Percentiles rank a stretch among this genome's conserved stretches.
Evolutionary conservation across 2,329 filamentous ascomycete genomes (phyloP).

Genomic region (Cryphonectria parasitica): DNA sequence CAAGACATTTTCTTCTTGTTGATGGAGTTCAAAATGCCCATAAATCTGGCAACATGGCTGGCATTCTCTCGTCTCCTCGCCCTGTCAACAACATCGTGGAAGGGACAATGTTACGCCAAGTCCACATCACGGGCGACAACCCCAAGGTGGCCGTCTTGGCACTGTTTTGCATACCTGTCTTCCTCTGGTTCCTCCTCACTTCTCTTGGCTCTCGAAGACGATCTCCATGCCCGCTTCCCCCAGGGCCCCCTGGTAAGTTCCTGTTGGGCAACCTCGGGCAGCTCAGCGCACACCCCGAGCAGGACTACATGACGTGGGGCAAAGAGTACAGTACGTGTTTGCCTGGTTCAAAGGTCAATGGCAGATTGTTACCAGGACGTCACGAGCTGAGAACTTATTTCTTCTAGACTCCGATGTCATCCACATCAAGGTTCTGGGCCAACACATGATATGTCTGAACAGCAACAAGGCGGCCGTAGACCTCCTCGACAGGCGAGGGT

Average conservation of each 20-base stretch:
- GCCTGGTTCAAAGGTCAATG: neutral
- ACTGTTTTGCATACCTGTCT: neutral
- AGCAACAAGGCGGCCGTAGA: constrained; percentile 41
- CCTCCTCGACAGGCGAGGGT: constrained; percentile 43
- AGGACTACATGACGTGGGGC: constrained; percentile 39
- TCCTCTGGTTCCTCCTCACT: neutral
- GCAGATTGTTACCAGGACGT: neutral
- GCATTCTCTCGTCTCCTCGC: constrained; percentile 12
- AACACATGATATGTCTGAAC: constrained; percentile 43
- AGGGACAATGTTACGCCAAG: constrained; percentile 21
- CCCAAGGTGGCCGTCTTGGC: constrained; percentile 13
- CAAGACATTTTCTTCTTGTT: constrained; percentile 12
- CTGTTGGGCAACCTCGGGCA: constrained; percentile 38
- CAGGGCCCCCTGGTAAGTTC: constrained; percentile 37
- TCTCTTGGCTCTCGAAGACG: constrained; percentile 11
- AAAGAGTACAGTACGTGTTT: constrained; percentile 37
- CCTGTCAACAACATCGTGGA: constrained; percentile 12
- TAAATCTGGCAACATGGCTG: constrained; percentile 9
- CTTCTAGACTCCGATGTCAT: constrained; percentile 37
- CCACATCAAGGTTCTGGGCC: constrained; percentile 36
- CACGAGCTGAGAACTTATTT: constrained; percentile 15
- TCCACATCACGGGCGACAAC: constrained; percentile 13
- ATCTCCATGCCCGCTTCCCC: constrained; percentile 34
- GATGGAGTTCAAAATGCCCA: constrained; percentile 14
- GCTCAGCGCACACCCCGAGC: constrained; percentile 39